Evolutionary conservation across 2,329 filamentous ascomycete genomes (phyloP).

Genomic region (Ascochyta rabiei): DNA sequence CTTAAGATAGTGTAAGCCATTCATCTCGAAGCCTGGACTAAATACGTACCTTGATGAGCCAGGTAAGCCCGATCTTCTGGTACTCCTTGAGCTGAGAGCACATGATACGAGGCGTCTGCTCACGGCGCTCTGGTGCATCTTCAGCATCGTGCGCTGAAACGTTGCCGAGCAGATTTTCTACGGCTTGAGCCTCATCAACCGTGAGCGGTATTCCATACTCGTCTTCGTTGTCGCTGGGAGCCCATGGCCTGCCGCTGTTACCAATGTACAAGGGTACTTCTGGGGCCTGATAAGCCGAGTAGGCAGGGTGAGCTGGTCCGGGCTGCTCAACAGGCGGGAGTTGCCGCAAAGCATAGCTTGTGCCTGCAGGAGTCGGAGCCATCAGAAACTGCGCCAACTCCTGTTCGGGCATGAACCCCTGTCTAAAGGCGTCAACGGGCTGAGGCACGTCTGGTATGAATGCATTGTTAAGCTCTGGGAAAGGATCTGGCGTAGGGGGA

Average conservation of each 20-base stretch:
- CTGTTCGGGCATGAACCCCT: slow-evolving; percentile 33
- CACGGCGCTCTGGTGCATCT: slow-evolving; percentile 61
- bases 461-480: slow-evolving; percentile 24
- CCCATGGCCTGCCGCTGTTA: slow-evolving; percentile 6
- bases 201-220: slow-evolving; percentile 23
- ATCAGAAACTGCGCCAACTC: slow-evolving; percentile 40
- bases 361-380: slow-evolving; percentile 18
- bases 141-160: slow-evolving; percentile 43
- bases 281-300: slow-evolving; percentile 1
- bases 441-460: slow-evolving; percentile 8
- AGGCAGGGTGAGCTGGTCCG: background rate
- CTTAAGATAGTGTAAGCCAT: background rate
- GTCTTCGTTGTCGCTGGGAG: slow-evolving; percentile 21
- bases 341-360: slow-evolving; percentile 24
- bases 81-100: slow-evolving; percentile 76
- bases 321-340: slow-evolving; percentile 1
- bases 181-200: slow-evolving; percentile 26
- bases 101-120: slow-evolving; percentile 72
- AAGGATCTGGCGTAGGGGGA: slow-evolving; percentile 30
- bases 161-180: slow-evolving; percentile 41
- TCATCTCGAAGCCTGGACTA: background rate
- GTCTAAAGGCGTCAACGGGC: slow-evolving; percentile 25
- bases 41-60: slow-evolving; percentile 65
- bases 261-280: slow-evolving; percentile 11
- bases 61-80: slow-evolving; percentile 77